Evolutionary conservation across 257 asterid genomes (phyloP).

Genomic region (Fraxinus cuspidata): DNA sequence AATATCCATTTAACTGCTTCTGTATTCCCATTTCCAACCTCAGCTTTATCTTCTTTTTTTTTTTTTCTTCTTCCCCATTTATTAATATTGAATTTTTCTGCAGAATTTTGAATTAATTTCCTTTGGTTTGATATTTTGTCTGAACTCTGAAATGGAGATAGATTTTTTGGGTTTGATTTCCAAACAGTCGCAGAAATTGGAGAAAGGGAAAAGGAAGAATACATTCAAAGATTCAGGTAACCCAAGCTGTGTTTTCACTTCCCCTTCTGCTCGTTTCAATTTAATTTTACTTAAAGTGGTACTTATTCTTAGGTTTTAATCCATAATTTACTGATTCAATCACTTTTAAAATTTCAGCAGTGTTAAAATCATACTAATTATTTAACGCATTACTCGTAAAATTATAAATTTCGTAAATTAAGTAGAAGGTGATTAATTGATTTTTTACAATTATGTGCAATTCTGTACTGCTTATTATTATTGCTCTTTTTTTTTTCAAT

Average conservation of each 20-base stretch:
- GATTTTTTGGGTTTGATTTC: constrained; percentile 48
- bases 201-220: constrained; percentile 10
- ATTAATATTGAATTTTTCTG: background rate
- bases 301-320: background rate
- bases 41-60: background rate
- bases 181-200: background rate
- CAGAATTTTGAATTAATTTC: background rate
- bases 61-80: background rate
- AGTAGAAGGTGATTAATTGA: background rate
- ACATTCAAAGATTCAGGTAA: constrained; percentile 29
- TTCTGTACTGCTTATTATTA: background rate
- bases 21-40: background rate
- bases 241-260: background rate
- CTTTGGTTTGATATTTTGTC: background rate
- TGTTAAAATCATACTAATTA: constrained; percentile 1
- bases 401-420: background rate
- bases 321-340: background rate
- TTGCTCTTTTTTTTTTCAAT: background rate
- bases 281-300: background rate
- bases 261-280: background rate
- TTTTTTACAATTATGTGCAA: too few species aligned
- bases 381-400: background rate
- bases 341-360: background rate
- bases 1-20: constrained; percentile 23
- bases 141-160: constrained; percentile 36